A percentile compares a stretch with the other conserved stretches of the same genome.
phyloP scores from a whole-genome alignment of 2,329 filamentous ascomycete genomes.

The Endoconidiophora laricicola region DNA sequence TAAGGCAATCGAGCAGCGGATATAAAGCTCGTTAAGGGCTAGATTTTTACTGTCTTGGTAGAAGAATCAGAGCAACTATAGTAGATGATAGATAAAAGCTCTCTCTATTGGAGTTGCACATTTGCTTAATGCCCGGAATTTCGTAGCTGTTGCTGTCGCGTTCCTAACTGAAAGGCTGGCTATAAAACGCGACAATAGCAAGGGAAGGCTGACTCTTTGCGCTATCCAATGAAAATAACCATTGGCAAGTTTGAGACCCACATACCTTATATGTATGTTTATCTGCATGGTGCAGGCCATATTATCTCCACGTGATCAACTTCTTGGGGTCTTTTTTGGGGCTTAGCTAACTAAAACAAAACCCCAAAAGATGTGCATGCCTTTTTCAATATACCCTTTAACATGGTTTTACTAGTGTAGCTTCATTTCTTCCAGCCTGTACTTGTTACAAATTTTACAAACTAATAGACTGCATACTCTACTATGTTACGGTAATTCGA shows the following conservation, averaged over 20 bases:
- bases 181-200: constrained; percentile 9
- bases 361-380: no score
- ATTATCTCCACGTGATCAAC: constrained; percentile 3
- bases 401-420: no score
- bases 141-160: constrained; percentile 6
- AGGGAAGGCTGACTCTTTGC: constrained; percentile 12
- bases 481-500: no score
- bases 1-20: neutral
- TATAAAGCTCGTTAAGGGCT: no score
- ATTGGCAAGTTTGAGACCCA: constrained; percentile 1
- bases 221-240: constrained; percentile 8
- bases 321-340: neutral
- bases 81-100: no score
- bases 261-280: neutral
- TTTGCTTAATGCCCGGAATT: neutral
- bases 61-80: no score
- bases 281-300: neutral
- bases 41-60: no score
- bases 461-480: no score
- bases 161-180: constrained; percentile 9
- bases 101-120: neutral
- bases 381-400: no score
- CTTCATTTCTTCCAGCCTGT: no score
- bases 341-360: no score
- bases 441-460: no score